These are phyloP conservation scores for Cladophialophora chaetospira DNA, from an alignment of 2,329 filamentous ascomycete species.

Conservation along the genomic window DNA sequence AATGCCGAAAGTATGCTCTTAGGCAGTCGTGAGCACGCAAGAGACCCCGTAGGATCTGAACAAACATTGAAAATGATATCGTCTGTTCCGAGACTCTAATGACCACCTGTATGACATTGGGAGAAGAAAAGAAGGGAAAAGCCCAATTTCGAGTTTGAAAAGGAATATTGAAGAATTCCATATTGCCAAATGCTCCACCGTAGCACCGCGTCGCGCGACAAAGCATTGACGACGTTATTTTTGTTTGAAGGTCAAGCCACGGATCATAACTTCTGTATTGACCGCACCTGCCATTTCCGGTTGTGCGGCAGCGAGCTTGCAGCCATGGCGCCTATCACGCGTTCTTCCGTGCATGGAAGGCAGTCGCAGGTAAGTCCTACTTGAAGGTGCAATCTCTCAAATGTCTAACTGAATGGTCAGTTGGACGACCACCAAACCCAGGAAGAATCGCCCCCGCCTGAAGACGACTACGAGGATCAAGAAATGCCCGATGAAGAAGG, in stretches of 20 bases:
- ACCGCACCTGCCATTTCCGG: neutral
- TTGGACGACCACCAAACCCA: neutral
- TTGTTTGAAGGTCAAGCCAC: too few species aligned
- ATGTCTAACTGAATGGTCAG: slow-evolving; percentile 1
- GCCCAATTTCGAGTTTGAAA: neutral
- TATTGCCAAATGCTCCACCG: slow-evolving; percentile 2
- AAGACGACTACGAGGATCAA: slow-evolving; percentile 32
- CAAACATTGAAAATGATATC: slow-evolving; percentile 71
- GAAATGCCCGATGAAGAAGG: slow-evolving; percentile 38
- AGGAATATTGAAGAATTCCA: neutral
- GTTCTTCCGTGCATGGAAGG: slow-evolving; percentile 36
- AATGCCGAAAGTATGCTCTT: slow-evolving; percentile 71
- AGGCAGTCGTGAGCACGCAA: slow-evolving; percentile 98
- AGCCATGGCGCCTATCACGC: slow-evolving; percentile 44
- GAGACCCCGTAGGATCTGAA: slow-evolving; percentile 80
- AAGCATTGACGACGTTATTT: too few species aligned
- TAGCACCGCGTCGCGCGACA: slow-evolving; percentile 10
- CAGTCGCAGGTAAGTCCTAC: slow-evolving; percentile 20
- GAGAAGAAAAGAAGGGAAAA: slow-evolving; percentile 37
- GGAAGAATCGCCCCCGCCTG: slow-evolving; percentile 1
- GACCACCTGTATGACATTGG: slow-evolving; percentile 73
- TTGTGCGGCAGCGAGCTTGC: too few species aligned
- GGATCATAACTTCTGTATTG: neutral
- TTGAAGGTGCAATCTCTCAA: neutral
- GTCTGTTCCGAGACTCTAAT: slow-evolving; percentile 99